Evolutionary conservation across 495 filamentous ascomycete genomes (phyloP).

Genomic region (Chlorociboria aeruginascens): DNA sequence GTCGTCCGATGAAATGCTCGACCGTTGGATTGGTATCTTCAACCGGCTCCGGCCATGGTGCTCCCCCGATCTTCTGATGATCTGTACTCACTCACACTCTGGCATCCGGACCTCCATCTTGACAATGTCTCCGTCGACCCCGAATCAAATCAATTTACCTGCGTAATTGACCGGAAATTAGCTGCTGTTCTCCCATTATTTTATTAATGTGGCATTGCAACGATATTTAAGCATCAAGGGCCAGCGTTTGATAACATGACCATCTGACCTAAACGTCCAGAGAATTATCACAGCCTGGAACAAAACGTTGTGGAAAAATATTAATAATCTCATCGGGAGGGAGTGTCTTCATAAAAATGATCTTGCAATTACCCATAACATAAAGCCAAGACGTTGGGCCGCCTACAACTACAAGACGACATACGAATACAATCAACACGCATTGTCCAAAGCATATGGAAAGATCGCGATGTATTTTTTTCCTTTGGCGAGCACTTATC

Average conservation of each 20-base stretch:
- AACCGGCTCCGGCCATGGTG: constrained; percentile 7
- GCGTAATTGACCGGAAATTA: constrained; percentile 25
- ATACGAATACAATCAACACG: constrained; percentile 7
- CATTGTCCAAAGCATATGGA: constrained; percentile 14
- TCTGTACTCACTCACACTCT: constrained; percentile 16
- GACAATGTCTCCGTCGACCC: constrained; percentile 27
- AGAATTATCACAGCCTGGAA: constrained; percentile 20
- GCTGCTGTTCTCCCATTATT: constrained; percentile 12
- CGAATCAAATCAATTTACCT: constrained; percentile 19
- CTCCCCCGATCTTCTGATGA: not conserved
- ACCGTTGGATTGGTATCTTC: constrained; percentile 13
- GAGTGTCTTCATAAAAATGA: constrained; percentile 25
- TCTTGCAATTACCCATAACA: constrained; percentile 19
- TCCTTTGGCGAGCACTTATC: constrained; percentile 24
- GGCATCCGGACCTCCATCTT: constrained; percentile 24
- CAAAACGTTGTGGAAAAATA: constrained; percentile 20
- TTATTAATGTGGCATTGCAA: constrained; percentile 19
- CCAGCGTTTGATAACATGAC: constrained; percentile 20
- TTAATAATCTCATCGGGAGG: constrained; percentile 21
- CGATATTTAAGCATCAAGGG: constrained; percentile 22
- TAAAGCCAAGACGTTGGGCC: constrained; percentile 22
- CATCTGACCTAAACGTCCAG: constrained; percentile 17
- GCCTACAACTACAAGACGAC: constrained; percentile 17
- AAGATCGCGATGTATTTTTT: constrained; percentile 25
- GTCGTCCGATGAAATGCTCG: constrained; percentile 5